Percentiles rank a stretch among this genome's conserved stretches.
Conservation (phyloP, 345 rosid species). For the Cardamine resedifolia region DNA sequence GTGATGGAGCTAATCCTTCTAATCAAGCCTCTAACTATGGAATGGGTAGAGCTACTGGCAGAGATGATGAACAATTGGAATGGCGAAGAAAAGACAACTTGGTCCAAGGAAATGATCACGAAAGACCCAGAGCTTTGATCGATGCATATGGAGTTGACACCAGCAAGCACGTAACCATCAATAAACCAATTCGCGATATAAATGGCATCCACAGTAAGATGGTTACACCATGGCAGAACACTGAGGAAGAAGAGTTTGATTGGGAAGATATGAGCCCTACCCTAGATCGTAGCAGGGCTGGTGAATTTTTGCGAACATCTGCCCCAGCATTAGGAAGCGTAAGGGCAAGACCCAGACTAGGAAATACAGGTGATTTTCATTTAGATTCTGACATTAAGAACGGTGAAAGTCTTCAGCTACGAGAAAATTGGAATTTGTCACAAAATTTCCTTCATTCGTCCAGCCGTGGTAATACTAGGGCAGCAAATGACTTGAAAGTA, state of each 20-base stretch:
- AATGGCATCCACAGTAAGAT: slow-evolving; percentile 59
- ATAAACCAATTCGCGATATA: slow-evolving; percentile 48
- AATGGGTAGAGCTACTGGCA: slow-evolving; percentile 45
- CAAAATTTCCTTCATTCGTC: slow-evolving; percentile 47
- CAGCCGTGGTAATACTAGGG: slow-evolving; percentile 41
- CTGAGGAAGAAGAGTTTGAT: slow-evolving; percentile 98
- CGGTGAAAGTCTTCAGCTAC: slow-evolving; percentile 42
- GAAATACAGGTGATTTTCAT: slow-evolving; percentile 41
- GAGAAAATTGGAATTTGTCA: slow-evolving; percentile 50
- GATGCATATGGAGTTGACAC: slow-evolving; percentile 96
- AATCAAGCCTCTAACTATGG: slow-evolving; percentile 56
- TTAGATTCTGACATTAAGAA: slow-evolving; percentile 49
- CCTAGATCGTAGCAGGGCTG: slow-evolving; percentile 56
- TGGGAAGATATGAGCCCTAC: slow-evolving; percentile 99
- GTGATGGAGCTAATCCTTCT: slow-evolving; percentile 64
- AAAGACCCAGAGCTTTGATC: slow-evolving; percentile 86
- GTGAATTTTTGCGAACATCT: slow-evolving; percentile 51
- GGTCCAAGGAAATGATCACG: slow-evolving; percentile 59
- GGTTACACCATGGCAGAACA: slow-evolving; percentile 89
- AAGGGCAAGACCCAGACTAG: slow-evolving; percentile 50
- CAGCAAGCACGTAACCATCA: slow-evolving; percentile 48
- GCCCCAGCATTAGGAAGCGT: slow-evolving; percentile 46
- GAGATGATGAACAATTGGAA: slow-evolving; percentile 59
- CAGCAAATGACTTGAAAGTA: slow-evolving; percentile 48
- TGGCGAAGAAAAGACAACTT: slow-evolving; percentile 64